Base-by-base conservation (phyloP, 2,329 filamentous ascomycete genomes). In the Hymenoscyphus albidus region DNA sequence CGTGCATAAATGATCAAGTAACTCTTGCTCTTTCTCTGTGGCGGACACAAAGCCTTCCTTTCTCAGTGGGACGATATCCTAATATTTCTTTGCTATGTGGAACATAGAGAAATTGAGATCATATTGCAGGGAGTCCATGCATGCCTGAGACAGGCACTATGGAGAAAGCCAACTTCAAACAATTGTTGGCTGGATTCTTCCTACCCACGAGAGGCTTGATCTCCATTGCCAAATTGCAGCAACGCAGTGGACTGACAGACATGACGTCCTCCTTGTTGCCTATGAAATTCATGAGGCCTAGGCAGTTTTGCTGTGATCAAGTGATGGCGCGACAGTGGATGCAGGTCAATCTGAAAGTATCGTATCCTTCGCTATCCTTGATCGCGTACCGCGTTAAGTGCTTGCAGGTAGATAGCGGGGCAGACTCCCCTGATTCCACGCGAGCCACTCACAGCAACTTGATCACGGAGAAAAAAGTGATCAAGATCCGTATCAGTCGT, bases 301-400 rank as follows among this genome's bases (percentile, higher is more conserved):
- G 22, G 22, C 22, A 60, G 42, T 61, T 27, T 51, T 58, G 57
- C 51, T 39, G 31, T 58, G 58, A 63, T 42, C 56, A 55, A 35
- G 42, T 59, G 55, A 57, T 22, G 48, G 61, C 61, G 61, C 61
- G 61, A 62, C 55, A 39, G 59, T 65, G 48, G 65, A 65, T 68
- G 64, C 65, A 62, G n/a, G 1, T 68, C 59, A 58, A 68, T 69
- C 68, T 62, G 64, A 64, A 64, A 48, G 64, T 58, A 27, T 27
- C 27, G 27, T 27, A 27, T 27, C 27, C 27, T 27, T 3, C 27
- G 2, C 2, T 27, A 63, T 61, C 39, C 62, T 48, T 60, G 35
- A 65, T 61, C 64, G 63, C 63, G 60, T 57, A 55, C 58, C 70
- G 71, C 66, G 71, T 72, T 70, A 62, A 73, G 70, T 68, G 70